Evolutionary conservation across 1,284 basidiomycete species (phyloP), one percentile per base, ranked within the genome.

Genomic region (Megacollybia platyphylla): DNA sequence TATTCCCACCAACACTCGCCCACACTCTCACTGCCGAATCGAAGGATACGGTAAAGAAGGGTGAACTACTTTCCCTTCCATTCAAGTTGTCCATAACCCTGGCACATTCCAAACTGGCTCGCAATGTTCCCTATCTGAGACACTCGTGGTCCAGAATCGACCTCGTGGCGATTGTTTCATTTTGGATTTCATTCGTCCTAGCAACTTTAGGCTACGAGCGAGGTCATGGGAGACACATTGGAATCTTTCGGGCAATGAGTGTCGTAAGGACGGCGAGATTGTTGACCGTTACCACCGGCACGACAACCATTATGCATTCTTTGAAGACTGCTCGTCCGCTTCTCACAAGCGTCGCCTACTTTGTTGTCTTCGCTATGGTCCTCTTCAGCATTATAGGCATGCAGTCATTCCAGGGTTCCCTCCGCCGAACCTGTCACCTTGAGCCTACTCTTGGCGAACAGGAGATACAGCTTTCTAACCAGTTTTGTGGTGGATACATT

Each of bases 131-230:
- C 0, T 98, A 91, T 57, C 67, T 97, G 3, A 75, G 94, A 3
- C 91, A 97, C 55, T 89, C 87, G 43, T 97, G 93, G 92, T 88
- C 84, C 52, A 74, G 93, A 27, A 84, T 96, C 45, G 93, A 98
- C 58, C 77, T 87, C 49, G 61, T 97, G 29, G 88, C 94, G 2
- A 77, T 97, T 39, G 48, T 80, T 17, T 68, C 76, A 46, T 93
- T 90, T 56, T 93, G 88, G 88, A 71, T 87, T 42, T 70, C 75
- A 3, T 92, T 97, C 55, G 59, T 58, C 1, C 67, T 97, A 38
- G 76, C 87, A 0, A 60, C 74, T 15, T 52, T 65, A 0, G 83
- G 85, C 0, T 53, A 73, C 29, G 93, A 97, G 59, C 65, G 70
- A 3, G 73, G 73, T 4, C 50, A 54, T 5, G 62, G 76, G 40